A percentile compares a stretch with the other conserved stretches of the same genome.
Evolutionary conservation across 805 yeast genomes (phyloP).

Genomic region (Ogataea degrootiae): DNA sequence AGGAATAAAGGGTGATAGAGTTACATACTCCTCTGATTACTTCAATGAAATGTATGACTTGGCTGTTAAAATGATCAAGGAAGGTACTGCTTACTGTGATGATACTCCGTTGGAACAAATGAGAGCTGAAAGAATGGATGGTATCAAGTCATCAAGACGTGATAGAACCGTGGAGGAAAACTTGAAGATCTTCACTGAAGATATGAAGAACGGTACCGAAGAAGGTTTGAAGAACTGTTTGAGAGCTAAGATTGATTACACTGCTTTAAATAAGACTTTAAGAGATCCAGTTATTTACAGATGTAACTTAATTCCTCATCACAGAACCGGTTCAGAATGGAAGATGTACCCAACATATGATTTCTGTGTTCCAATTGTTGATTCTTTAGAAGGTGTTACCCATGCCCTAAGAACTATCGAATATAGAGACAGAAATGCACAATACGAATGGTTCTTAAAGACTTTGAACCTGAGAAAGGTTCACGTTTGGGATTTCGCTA

Average conservation of each 20-base stretch:
- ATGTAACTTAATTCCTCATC: slow-evolving; percentile 96
- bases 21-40: slow-evolving; percentile 91
- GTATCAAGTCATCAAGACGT: slow-evolving; percentile 88
- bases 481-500: slow-evolving; percentile 95
- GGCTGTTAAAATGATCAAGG: slow-evolving; percentile 83
- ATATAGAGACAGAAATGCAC: slow-evolving; percentile 98
- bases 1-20: slow-evolving; percentile 87
- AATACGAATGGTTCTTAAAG: slow-evolving; percentile 92
- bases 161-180: slow-evolving; percentile 92
- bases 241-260: slow-evolving; percentile 94
- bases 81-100: slow-evolving; percentile 96
- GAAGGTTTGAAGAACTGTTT: slow-evolving; percentile 88
- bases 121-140: slow-evolving; percentile 99
- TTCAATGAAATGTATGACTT: slow-evolving; percentile 86
- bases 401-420: slow-evolving; percentile 98
- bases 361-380: slow-evolving; percentile 97
- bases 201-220: slow-evolving; percentile 92
- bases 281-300: slow-evolving; percentile 98
- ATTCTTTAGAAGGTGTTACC: slow-evolving; percentile 93
- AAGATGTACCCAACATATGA: slow-evolving; percentile 98
- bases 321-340: slow-evolving; percentile 91
- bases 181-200: slow-evolving; percentile 77
- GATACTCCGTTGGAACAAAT: slow-evolving; percentile 90
- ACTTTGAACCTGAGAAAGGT: slow-evolving; percentile 84
- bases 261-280: slow-evolving; percentile 86